Evolutionary conservation across 306 rosid genomes (phyloP).

Genomic region (Ammopiptanthus mongolicus): DNA sequence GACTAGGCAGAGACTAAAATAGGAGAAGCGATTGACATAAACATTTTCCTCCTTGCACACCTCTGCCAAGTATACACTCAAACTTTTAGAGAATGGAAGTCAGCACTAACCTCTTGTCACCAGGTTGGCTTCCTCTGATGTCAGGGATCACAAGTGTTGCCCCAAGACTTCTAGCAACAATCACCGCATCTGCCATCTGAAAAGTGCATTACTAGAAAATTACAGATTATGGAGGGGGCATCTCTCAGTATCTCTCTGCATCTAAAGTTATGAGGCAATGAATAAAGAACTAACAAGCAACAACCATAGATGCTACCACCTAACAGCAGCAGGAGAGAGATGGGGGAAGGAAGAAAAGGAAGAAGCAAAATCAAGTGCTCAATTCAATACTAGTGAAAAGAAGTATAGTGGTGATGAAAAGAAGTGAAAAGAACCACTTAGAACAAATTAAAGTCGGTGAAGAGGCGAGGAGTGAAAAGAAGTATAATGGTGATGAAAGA

Average conservation of each 20-base stretch:
- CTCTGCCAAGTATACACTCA: background rate
- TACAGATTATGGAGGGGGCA: background rate
- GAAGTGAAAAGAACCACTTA: background rate
- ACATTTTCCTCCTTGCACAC: background rate
- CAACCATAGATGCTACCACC: background rate
- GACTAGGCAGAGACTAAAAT: background rate
- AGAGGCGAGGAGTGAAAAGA: background rate
- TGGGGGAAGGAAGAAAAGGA: background rate
- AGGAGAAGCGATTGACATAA: background rate
- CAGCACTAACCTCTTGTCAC: constrained; percentile 79
- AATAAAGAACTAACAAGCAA: background rate
- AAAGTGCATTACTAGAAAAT: constrained; percentile 17
- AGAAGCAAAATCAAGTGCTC: background rate
- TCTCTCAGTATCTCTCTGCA: background rate
- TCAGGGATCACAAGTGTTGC: constrained; percentile 95
- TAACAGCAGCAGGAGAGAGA: background rate
- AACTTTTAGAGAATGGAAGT: background rate
- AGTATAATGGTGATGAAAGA: constrained; percentile 3
- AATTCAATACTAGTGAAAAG: background rate
- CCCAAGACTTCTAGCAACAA: constrained; percentile 88
- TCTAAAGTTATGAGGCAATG: background rate
- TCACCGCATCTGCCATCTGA: constrained; percentile 85
- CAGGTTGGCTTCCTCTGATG: constrained; percentile 89
- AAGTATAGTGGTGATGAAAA: background rate
- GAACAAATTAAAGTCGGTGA: background rate